Conservation (phyloP, 352 stramenopile species). For the Phytopythium vexans region DNA sequence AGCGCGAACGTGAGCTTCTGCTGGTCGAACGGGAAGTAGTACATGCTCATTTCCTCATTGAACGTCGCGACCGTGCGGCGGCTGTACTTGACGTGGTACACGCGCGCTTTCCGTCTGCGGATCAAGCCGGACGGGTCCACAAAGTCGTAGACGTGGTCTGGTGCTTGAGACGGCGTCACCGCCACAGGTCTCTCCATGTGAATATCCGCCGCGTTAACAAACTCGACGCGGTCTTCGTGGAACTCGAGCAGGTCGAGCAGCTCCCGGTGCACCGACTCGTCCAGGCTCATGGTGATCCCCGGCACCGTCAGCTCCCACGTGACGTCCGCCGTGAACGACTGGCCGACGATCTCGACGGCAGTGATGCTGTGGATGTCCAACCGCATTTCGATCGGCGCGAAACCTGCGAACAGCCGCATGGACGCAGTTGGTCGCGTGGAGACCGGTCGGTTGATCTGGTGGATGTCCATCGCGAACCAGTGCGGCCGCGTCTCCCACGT, state of each 20-base stretch:
- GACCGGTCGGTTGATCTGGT: conserved; percentile 12
- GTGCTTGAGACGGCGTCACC: conserved; percentile 23
- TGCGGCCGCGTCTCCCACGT: conserved; percentile 32
- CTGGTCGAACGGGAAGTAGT: conserved; percentile 58
- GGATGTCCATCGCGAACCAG: conserved; percentile 49
- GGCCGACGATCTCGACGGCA: conserved; percentile 35
- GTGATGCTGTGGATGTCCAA: conserved; percentile 34
- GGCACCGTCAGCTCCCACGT: conserved; percentile 42
- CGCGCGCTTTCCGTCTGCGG: conserved; percentile 16
- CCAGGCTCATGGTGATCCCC: conserved; percentile 32
- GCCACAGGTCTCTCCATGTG: conserved; percentile 16
- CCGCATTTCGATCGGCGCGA: conserved; percentile 26
- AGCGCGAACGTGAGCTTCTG: conserved; percentile 57
- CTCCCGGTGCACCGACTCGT: conserved; percentile 34
- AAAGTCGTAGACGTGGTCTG: conserved; percentile 20
- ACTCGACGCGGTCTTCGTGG: conserved; percentile 31
- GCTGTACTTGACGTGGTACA: conserved; percentile 36
- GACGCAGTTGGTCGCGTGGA: not conserved
- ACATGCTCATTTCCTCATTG: conserved; percentile 52
- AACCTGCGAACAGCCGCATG: conserved; percentile 27
- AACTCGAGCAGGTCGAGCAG: conserved; percentile 38
- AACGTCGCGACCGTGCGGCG: conserved; percentile 40
- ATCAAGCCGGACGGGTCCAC: conserved; percentile 21
- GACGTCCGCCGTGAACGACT: conserved; percentile 43
- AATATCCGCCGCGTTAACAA: conserved; percentile 29